These are phyloP conservation scores for Amanita rubescens DNA, from an alignment of 768 basidiomycete genomes.

Conservation along the genomic window DNA sequence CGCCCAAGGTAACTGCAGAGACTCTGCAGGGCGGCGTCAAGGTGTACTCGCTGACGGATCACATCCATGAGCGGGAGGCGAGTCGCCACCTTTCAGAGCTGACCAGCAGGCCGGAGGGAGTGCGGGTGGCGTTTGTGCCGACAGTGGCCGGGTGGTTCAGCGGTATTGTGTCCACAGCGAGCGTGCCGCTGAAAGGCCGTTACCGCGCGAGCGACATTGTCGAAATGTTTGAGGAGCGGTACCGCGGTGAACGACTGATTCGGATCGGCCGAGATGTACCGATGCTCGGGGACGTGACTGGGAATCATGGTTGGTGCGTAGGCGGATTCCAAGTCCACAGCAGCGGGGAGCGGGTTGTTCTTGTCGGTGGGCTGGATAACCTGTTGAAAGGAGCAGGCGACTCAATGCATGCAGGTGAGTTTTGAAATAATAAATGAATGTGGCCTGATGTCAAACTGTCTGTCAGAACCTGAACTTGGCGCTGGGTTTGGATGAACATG, in stretches of 20 bases:
- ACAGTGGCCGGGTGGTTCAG: slow-evolving; percentile 92
- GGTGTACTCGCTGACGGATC: slow-evolving; percentile 90
- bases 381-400: slow-evolving; percentile 96
- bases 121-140: slow-evolving; percentile 81
- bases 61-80: slow-evolving; percentile 98
- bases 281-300: slow-evolving; percentile 64
- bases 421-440: not conserved
- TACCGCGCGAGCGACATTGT: slow-evolving; percentile 68
- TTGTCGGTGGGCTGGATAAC: slow-evolving; percentile 96
- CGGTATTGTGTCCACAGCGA: slow-evolving; percentile 85
- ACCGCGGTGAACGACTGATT: slow-evolving; percentile 68
- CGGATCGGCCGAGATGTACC: slow-evolving; percentile 64
- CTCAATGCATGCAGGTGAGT: slow-evolving; percentile 92
- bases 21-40: slow-evolving; percentile 68
- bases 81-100: slow-evolving; percentile 72
- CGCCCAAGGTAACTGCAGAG: slow-evolving; percentile 77
- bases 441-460: not conserved
- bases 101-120: slow-evolving; percentile 20
- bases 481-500: slow-evolving; percentile 71
- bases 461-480: slow-evolving; percentile 73
- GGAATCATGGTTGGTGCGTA: slow-evolving; percentile 82
- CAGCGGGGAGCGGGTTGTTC: slow-evolving; percentile 81
- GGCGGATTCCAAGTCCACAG: slow-evolving; percentile 94
- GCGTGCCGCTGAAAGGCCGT: slow-evolving; percentile 65
- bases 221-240: slow-evolving; percentile 70